Evolutionary conservation across 768 basidiomycete genomes (phyloP).

Genomic region (Gymnopilus junonius): DNA sequence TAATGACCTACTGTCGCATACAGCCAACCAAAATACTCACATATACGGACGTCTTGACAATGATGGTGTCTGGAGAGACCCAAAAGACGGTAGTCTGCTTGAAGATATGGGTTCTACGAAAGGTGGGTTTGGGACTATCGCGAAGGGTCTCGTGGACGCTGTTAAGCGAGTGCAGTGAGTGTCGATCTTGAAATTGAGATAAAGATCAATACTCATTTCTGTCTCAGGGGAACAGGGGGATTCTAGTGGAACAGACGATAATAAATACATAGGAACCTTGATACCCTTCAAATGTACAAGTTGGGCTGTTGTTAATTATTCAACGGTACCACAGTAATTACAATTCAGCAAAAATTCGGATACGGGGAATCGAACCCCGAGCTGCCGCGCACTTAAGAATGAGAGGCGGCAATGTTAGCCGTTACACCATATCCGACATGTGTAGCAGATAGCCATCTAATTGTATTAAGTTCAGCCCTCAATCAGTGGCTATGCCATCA

Average conservation of each 20-base stretch:
- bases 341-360: constrained; percentile 38
- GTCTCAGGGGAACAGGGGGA: no score
- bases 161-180: constrained; percentile 15
- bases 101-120: constrained; percentile 13
- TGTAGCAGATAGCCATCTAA: no score
- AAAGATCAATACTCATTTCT: no score
- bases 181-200: not conserved
- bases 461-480: no score
- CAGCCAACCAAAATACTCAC: constrained; percentile 17
- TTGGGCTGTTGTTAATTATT: not conserved
- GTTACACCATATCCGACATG: constrained; percentile 60
- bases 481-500: no score
- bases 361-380: constrained; percentile 64
- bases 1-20: not conserved
- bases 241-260: no score
- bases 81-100: constrained; percentile 13
- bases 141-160: constrained; percentile 11
- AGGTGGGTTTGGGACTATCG: constrained; percentile 5
- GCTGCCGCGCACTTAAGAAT: constrained; percentile 51
- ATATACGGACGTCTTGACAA: constrained; percentile 10
- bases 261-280: no score
- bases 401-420: constrained; percentile 73
- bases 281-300: not conserved
- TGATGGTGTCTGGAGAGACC: constrained; percentile 15
- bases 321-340: not conserved